Base-by-base conservation (phyloP, 108 stramenopile genomes). In the Epithemia pelagica region DNA sequence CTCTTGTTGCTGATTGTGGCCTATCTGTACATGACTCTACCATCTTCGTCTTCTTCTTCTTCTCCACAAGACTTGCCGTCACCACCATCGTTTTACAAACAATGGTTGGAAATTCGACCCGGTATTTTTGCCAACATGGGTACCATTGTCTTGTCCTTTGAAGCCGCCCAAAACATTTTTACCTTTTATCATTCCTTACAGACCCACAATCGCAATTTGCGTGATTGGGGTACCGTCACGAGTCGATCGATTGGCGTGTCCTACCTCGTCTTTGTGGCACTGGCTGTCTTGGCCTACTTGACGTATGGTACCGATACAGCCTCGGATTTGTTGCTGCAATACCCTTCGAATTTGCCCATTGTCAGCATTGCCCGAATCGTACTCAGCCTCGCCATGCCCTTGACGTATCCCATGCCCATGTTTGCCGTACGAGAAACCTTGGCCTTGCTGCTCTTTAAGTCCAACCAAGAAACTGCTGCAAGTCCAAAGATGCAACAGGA, bases 161-260 rank as follows among this genome's bases (percentile, higher is more conserved):
- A n/a, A n/a, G n/a, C n/a, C n/a, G n/a, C n/a, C n/a, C n/a, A n/a
- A n/a, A n/a, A n/a, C n/a, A n/a, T n/a, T n/a, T n/a, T n/a, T n/a
- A n/a, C n/a, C n/a, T n/a, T n/a, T n/a, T n/a, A n/a, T n/a, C n/a
- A n/a, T n/a, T n/a, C n/a, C n/a, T n/a, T n/a, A n/a, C n/a, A n/a
- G n/a, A n/a, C n/a, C n/a, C n/a, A n/a, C n/a, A n/a, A n/a, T n/a
- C n/a, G 66, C 72, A 82, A 62, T 25, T 71, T 52, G 37, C 88
- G 25, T 89, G 80, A 68, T 32, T 93, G 87, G 87, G 78, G 83
- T 58, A 67, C 32, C 8, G 83, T 93, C 8, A 87, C 91, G 21
- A 73, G 77, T 18, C 74, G 62, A 20, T 83, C 88, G 10, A 70
- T 92, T 10, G 51, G 61, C n/a, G 55, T 85, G 26, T 74, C 91